Evolutionary conservation across 805 yeast species (phyloP).

Genomic region (Wickerhamomyces pijperi): DNA sequence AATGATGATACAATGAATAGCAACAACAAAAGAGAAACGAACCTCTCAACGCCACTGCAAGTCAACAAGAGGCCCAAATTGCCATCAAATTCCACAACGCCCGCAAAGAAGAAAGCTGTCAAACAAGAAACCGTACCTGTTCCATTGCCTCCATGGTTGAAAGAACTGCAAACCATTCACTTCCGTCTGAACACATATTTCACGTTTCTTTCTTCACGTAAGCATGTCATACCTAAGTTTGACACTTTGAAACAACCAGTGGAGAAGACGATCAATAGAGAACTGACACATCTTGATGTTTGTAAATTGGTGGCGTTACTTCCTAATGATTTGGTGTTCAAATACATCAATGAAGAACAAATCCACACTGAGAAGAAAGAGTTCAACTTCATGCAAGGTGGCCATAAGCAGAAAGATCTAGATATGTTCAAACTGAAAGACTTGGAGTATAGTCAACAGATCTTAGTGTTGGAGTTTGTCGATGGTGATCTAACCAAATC

Average conservation of each 20-base stretch:
- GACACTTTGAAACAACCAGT: slow-evolving; percentile 41
- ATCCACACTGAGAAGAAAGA: slow-evolving; percentile 27
- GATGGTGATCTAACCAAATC: slow-evolving; percentile 49
- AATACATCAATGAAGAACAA: slow-evolving; percentile 73
- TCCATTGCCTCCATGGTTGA: slow-evolving; percentile 21
- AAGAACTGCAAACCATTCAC: slow-evolving; percentile 35
- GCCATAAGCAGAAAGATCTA: slow-evolving; percentile 44
- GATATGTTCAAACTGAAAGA: slow-evolving; percentile 40
- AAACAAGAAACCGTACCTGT: too few species aligned
- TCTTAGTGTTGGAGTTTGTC: slow-evolving; percentile 64
- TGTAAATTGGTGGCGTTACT: slow-evolving; percentile 51
- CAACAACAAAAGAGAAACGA: too few species aligned
- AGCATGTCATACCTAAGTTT: slow-evolving; percentile 48
- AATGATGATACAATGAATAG: too few species aligned
- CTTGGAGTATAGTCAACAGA: slow-evolving; percentile 30
- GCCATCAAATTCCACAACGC: too few species aligned
- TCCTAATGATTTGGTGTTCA: slow-evolving; percentile 61
- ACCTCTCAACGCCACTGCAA: too few species aligned
- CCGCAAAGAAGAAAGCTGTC: too few species aligned
- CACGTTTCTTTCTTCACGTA: slow-evolving; percentile 51
- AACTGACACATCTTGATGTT: slow-evolving; percentile 39
- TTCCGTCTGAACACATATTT: slow-evolving; percentile 46
- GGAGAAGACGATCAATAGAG: slow-evolving; percentile 35
- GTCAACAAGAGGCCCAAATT: too few species aligned
- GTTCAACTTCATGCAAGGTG: slow-evolving; percentile 26